Evolutionary conservation across 2,329 filamentous ascomycete genomes (phyloP).

Genomic region (Xenoacremonium recifei): DNA sequence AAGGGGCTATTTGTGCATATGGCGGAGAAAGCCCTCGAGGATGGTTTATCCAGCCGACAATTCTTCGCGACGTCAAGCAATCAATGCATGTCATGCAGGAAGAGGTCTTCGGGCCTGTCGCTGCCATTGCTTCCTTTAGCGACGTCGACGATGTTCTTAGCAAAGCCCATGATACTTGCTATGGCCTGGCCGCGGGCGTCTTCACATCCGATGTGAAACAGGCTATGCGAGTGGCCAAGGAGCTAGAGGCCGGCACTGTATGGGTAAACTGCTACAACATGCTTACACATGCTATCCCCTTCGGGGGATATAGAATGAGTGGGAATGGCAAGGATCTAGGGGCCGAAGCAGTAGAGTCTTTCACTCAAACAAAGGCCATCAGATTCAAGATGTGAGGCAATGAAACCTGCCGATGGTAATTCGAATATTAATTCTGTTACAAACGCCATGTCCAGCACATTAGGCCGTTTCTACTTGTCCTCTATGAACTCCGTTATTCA

Average conservation of each 20-base stretch:
- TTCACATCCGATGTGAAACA: constrained; percentile 52
- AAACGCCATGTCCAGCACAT: too few species aligned
- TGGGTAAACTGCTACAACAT: constrained; percentile 34
- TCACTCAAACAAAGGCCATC: too few species aligned
- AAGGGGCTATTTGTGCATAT: constrained; percentile 56
- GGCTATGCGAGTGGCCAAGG: constrained; percentile 40
- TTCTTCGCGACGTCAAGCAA: constrained; percentile 26
- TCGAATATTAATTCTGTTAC: too few species aligned
- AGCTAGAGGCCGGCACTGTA: constrained; percentile 52
- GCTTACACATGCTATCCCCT: constrained; percentile 26
- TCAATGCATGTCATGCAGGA: constrained; percentile 28
- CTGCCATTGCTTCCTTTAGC: constrained; percentile 24
- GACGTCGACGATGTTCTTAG: constrained; percentile 22
- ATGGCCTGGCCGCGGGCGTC: constrained; percentile 53
- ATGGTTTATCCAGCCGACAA: constrained; percentile 25
- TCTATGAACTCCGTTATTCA: too few species aligned
- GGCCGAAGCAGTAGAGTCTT: too few species aligned
- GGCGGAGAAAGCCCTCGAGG: constrained; percentile 27
- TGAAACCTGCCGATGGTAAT: too few species aligned
- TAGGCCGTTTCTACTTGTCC: too few species aligned
- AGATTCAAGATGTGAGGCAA: too few species aligned
- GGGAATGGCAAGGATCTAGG: too few species aligned
- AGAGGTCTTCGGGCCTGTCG: constrained; percentile 31
- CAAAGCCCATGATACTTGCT: constrained; percentile 42
- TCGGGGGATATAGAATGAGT: constrained; percentile 29